Base-by-base conservation (phyloP, 2,329 filamentous ascomycete genomes). In the Didymosphaeria variabile region DNA sequence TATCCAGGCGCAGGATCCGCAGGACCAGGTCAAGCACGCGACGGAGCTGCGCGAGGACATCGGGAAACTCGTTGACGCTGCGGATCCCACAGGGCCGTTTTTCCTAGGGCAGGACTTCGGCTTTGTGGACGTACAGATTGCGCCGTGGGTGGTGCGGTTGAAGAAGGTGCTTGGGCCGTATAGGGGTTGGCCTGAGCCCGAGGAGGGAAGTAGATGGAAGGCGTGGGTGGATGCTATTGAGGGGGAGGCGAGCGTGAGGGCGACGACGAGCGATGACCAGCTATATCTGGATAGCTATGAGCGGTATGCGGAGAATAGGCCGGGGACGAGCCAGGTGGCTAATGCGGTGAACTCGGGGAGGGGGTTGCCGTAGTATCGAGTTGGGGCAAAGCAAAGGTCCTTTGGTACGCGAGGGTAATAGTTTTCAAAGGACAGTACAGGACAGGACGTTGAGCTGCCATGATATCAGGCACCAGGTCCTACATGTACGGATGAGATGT, bases 121-220 rank as follows among this genome's bases (percentile, higher is more conserved):
- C 0, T 88, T 92, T 58, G 91, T 94, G 0, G 91, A 94, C 66
- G 83, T 93, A 17, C 89, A 93, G 70, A 84, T 93, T 49, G 91
- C 91, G 1, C 91, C 91, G 0, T 94, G 92, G 84, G 85, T 92
- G 15, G 73, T 93, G 19, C 85, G 91, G 1, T 79, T 94, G 61
- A 82, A 85, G n/a, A 85, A 87, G 2, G 86, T 93, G 19, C 79
- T 92, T 36, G 83, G 86, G 53, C 86, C 87, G 17, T 88, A 90
- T 65, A 82, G 88, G 21, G 86, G 85, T 23, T 93, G 90, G 88
- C 85, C 86, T 0, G 86, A 88, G 26, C 85, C 88, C 0, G 84
- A 88, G 63, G 82, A 84, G 1, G 88, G 86, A 1, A 87, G 83
- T 62, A 82, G 91, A 7, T 92, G 89, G 89, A 85, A 84, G 31